Percentiles rank a stretch among this genome's conserved stretches.
phyloP scores from a whole-genome alignment of 1,284 basidiomycete genomes.

The Ceratobasidium papillatum region DNA sequence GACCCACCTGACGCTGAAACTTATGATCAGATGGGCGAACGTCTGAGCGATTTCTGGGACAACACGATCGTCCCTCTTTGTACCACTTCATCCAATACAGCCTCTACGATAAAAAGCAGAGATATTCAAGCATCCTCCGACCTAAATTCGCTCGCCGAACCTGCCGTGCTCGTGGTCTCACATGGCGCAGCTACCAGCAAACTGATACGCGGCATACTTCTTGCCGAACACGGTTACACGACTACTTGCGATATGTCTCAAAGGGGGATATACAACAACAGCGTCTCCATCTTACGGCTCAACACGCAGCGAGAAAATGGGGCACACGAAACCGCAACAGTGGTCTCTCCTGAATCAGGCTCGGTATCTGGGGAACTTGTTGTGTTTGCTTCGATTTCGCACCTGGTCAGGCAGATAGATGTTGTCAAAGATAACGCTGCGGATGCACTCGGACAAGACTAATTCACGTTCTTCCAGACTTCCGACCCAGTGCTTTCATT shows the following conservation, averaged over 20 bases:
- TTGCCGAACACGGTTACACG: constrained; percentile 10
- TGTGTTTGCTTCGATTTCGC: constrained; percentile 18
- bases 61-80: constrained; percentile 6
- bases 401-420: background rate
- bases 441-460: constrained; percentile 16
- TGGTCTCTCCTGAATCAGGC: background rate
- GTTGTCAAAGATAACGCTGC: constrained; percentile 22
- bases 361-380: constrained; percentile 12
- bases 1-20: constrained; percentile 22
- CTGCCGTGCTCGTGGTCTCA: constrained; percentile 36
- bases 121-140: background rate
- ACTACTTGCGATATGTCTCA: constrained; percentile 12
- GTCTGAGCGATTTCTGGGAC: constrained; percentile 27
- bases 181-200: constrained; percentile 39
- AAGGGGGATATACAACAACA: constrained; percentile 23
- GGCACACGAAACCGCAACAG: background rate
- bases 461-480: no score
- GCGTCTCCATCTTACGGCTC: constrained; percentile 19
- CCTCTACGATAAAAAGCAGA: background rate
- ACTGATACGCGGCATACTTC: constrained; percentile 20
- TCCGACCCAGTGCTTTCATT: no score
- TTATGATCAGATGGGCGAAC: background rate
- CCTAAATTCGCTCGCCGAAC: background rate
- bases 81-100: background rate
- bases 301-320: background rate